Conservation (phyloP, 352 stramenopile species). For the Globisporangium irregulare region DNA sequence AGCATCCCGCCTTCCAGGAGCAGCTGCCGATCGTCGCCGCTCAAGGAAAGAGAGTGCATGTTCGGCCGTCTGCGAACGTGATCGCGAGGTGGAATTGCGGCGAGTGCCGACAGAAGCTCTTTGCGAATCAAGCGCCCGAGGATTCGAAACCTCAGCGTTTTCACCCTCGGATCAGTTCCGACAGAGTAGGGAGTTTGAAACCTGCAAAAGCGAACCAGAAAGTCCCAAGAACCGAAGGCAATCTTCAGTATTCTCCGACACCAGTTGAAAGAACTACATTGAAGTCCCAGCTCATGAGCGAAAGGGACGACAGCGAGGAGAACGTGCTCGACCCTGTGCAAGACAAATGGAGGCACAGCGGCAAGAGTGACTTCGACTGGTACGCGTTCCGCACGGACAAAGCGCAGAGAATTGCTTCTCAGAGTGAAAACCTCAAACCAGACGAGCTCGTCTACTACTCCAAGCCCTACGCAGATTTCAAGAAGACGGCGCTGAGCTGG, state of each 20-base stretch:
- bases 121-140: background rate
- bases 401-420: background rate
- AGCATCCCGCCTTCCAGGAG: slow-evolving; percentile 42
- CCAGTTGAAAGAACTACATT: background rate
- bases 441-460: slow-evolving; percentile 56
- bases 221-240: background rate
- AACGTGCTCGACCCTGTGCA: background rate
- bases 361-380: slow-evolving; percentile 24
- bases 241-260: background rate
- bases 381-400: slow-evolving; percentile 24
- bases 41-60: slow-evolving; percentile 6
- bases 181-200: background rate
- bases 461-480: slow-evolving; percentile 40
- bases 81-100: slow-evolving; percentile 30
- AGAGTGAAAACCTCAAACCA: background rate
- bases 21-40: slow-evolving; percentile 16
- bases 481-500: slow-evolving; percentile 47
- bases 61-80: slow-evolving; percentile 7
- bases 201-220: background rate
- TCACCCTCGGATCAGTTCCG: background rate
- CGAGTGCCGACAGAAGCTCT: slow-evolving; percentile 15
- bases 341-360: background rate
- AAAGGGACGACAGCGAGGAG: background rate
- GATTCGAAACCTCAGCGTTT: background rate
- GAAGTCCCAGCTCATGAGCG: background rate